Evolutionary conservation across 1,139 yeast genomes (phyloP).

Genomic region (Hansenula anomala): DNA sequence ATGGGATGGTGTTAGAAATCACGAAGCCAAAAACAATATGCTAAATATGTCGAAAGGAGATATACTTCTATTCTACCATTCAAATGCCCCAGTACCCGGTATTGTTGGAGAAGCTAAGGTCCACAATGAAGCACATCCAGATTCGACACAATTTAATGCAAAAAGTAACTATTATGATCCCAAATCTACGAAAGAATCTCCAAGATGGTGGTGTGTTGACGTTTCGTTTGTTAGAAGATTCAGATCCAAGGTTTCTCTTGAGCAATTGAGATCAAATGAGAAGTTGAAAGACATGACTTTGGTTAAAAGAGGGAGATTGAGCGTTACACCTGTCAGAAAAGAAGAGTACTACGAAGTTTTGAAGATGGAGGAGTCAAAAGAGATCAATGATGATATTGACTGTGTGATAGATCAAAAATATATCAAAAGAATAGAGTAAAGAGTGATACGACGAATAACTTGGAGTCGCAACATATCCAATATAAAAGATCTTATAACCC

Average conservation of each 20-base stretch:
- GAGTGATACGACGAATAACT: neutral
- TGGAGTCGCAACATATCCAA: no score
- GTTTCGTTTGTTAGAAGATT: slow-evolving; percentile 38
- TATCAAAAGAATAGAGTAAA: slow-evolving; percentile 1
- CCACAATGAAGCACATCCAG: slow-evolving; percentile 38
- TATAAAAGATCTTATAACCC: no score
- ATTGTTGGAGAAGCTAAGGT: slow-evolving; percentile 44
- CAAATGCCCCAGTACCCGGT: slow-evolving; percentile 48
- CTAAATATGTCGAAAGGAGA: slow-evolving; percentile 40
- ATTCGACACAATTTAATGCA: slow-evolving; percentile 33
- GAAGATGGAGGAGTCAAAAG: slow-evolving; percentile 25
- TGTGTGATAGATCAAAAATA: slow-evolving; percentile 23
- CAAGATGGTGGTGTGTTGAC: slow-evolving; percentile 53
- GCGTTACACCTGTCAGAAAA: slow-evolving; percentile 42
- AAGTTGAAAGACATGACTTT: slow-evolving; percentile 36
- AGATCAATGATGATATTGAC: slow-evolving; percentile 27
- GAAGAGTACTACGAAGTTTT: slow-evolving; percentile 36
- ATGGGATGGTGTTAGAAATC: slow-evolving; percentile 56
- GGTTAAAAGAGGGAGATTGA: slow-evolving; percentile 41
- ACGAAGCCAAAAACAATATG: slow-evolving; percentile 49
- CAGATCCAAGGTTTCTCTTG: slow-evolving; percentile 33
- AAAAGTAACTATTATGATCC: slow-evolving; percentile 42
- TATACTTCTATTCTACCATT: slow-evolving; percentile 44
- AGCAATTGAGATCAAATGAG: slow-evolving; percentile 28
- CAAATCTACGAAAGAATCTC: slow-evolving; percentile 33